Evolutionary conservation across 805 yeast genomes (phyloP).

Genomic region (Priceomyces melissophilus): DNA sequence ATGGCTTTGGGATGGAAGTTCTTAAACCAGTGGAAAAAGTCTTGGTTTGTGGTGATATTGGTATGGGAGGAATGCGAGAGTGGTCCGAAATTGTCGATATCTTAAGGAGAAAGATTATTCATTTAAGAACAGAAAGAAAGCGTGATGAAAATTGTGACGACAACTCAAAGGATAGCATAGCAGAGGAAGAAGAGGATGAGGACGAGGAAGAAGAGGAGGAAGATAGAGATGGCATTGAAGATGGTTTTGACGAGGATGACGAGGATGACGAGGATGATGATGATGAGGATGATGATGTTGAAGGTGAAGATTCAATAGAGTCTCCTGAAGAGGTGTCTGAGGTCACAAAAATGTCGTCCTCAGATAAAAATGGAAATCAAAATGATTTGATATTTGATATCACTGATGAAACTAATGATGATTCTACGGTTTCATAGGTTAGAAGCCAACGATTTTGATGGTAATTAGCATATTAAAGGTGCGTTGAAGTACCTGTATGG

Average conservation of each 20-base stretch:
- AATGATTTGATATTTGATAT: slow-evolving; percentile 21
- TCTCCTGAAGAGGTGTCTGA: too few species aligned
- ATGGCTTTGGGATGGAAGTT: slow-evolving; percentile 41
- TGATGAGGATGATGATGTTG: slow-evolving; percentile 15
- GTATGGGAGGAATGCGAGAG: slow-evolving; percentile 51
- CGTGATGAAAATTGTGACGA: slow-evolving; percentile 11
- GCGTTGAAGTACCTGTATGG: too few species aligned
- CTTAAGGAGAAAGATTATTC: slow-evolving; percentile 30
- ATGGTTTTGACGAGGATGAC: slow-evolving; percentile 35
- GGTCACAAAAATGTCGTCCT: background rate
- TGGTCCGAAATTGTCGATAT: slow-evolving; percentile 46
- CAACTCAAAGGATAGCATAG: slow-evolving; percentile 16
- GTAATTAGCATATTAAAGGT: background rate
- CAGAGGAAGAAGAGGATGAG: slow-evolving; percentile 27
- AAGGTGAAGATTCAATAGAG: slow-evolving; percentile 3
- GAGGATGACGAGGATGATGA: slow-evolving; percentile 38
- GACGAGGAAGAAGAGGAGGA: slow-evolving; percentile 38
- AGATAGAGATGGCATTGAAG: slow-evolving; percentile 35
- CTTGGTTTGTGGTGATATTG: slow-evolving; percentile 46
- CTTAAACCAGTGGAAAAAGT: slow-evolving; percentile 47
- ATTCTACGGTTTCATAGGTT: too few species aligned
- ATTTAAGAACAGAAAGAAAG: slow-evolving; percentile 21
- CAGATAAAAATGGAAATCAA: slow-evolving; percentile 12
- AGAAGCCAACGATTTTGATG: background rate
- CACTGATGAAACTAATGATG: slow-evolving; percentile 11